phyloP scores from a whole-genome alignment of 23 red algal genomes.

The Gracilariopsis chorda region DNA sequence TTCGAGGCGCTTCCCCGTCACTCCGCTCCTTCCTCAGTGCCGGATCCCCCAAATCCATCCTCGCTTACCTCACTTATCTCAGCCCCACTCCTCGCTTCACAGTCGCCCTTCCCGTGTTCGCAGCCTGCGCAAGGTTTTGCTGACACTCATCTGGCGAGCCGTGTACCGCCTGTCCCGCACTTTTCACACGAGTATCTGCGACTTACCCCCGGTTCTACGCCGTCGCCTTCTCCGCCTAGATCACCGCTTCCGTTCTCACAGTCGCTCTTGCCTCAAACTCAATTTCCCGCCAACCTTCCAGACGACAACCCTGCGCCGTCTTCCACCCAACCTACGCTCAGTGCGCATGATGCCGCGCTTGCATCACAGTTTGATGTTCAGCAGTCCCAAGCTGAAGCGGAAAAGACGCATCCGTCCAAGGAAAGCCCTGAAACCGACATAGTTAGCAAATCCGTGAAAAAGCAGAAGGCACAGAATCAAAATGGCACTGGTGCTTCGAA shows the following conservation, averaged over 20 bases:
- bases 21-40: background rate
- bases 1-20: conserved; percentile 2
- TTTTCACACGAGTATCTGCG: no score
- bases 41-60: background rate
- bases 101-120: no score
- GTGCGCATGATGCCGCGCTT: background rate
- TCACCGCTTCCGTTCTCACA: background rate
- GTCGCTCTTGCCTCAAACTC: background rate
- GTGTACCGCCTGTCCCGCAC: background rate
- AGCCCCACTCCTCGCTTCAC: no score
- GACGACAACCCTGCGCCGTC: background rate
- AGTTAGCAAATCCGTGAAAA: background rate
- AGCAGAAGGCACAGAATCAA: background rate
- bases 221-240: background rate
- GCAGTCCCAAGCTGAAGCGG: background rate
- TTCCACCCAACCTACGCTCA: background rate
- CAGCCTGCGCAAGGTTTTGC: background rate
- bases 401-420: background rate
- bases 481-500: background rate
- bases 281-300: no score
- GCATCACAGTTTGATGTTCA: no score
- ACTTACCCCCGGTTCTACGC: background rate
- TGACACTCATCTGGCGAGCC: background rate
- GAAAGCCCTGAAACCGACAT: background rate
- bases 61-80: background rate